A percentile compares a stretch with the other conserved stretches of the same genome.
phyloP scores from a whole-genome alignment of 2,329 filamentous ascomycete species.

The Neopestalotiopsis sp. region DNA sequence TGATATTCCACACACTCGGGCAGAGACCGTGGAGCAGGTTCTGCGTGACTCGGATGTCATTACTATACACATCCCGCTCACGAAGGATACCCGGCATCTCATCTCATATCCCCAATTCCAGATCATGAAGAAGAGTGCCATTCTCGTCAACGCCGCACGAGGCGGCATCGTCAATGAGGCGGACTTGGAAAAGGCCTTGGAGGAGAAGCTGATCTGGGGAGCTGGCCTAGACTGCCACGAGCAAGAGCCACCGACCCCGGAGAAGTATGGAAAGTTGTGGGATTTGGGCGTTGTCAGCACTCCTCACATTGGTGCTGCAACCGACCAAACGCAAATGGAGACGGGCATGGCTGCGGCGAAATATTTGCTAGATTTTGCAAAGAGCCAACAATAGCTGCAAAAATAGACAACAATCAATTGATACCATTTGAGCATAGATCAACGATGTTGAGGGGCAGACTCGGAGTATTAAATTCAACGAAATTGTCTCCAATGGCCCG shows the following conservation, averaged over 20 bases:
- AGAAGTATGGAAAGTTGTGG: constrained; percentile 40
- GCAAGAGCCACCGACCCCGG: constrained; percentile 42
- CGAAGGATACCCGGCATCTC: constrained; percentile 35
- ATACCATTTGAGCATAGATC: no score
- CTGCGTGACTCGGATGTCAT: constrained; percentile 38
- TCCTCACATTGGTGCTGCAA: constrained; percentile 52
- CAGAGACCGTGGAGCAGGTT: constrained; percentile 36
- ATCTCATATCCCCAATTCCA: constrained; percentile 37
- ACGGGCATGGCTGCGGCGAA: constrained; percentile 33
- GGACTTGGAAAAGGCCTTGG: constrained; percentile 36
- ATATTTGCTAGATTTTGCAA: constrained; percentile 27
- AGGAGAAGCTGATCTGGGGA: constrained; percentile 41
- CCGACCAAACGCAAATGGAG: constrained; percentile 37
- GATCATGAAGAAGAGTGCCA: constrained; percentile 43
- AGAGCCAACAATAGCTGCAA: background rate
- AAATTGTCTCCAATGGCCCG: no score
- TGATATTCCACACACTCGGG: constrained; percentile 38
- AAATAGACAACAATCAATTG: background rate
- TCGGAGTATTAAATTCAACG: no score
- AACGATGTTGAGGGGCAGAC: no score
- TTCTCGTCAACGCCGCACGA: constrained; percentile 45
- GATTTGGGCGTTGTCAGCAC: constrained; percentile 43
- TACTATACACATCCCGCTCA: constrained; percentile 43
- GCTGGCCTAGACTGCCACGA: constrained; percentile 46
- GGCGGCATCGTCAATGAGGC: constrained; percentile 45